Percentiles rank a stretch among this genome's conserved stretches.
phyloP scores from a whole-genome alignment of 2,329 filamentous ascomycete species.

The Helotiales sp. region DNA sequence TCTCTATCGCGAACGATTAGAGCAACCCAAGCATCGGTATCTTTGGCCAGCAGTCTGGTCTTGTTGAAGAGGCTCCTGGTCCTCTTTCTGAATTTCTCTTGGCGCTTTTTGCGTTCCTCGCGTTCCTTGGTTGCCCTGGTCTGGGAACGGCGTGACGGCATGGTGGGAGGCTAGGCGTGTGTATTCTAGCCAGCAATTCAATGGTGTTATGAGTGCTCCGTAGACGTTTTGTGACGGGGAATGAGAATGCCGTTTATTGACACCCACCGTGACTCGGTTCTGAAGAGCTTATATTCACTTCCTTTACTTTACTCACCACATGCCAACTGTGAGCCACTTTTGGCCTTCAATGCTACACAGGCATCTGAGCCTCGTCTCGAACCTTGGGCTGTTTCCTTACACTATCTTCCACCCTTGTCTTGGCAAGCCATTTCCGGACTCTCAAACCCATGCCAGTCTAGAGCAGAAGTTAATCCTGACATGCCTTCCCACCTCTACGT shows the following conservation, averaged over 20 bases:
- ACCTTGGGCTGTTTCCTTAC: neutral
- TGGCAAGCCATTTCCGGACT: no score
- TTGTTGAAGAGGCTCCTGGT: conserved; percentile 28
- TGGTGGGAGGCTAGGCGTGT: neutral
- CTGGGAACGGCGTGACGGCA: neutral
- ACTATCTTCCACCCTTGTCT: neutral
- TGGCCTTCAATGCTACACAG: no score
- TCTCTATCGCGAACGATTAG: conserved; percentile 25
- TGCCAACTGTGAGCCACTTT: neutral
- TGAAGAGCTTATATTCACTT: neutral
- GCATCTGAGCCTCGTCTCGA: no score
- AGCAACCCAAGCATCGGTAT: conserved; percentile 25
- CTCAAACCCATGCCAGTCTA: neutral
- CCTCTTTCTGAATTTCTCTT: conserved; percentile 32
- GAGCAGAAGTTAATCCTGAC: neutral
- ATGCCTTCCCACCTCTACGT: neutral
- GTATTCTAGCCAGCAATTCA: neutral
- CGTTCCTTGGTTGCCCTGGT: neutral
- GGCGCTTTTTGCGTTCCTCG: conserved; percentile 26
- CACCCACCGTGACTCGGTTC: neutral
- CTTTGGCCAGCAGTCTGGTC: conserved; percentile 17
- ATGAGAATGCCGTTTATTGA: conserved; percentile 7
- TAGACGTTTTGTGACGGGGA: conserved; percentile 17
- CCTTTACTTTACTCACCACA: neutral
- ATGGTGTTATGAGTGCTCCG: conserved; percentile 5